phyloP scores from a whole-genome alignment of 2,329 filamentous ascomycete genomes.

The Intubia oerlemansii region DNA sequence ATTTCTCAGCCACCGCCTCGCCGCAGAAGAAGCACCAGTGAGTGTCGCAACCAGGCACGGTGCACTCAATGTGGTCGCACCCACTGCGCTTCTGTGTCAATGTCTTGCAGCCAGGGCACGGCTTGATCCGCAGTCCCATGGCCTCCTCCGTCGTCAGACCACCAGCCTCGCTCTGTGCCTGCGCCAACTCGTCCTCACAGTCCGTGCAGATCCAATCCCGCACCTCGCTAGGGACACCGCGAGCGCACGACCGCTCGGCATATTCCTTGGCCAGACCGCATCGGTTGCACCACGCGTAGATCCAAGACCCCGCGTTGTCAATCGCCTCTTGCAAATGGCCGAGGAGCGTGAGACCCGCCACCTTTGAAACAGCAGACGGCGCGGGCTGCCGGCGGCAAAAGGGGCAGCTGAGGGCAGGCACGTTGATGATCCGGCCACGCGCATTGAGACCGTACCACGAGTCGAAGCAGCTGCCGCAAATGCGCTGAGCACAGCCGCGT shows the following conservation, averaged over 20 bases:
- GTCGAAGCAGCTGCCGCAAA: constrained; percentile 19
- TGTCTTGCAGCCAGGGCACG: constrained; percentile 19
- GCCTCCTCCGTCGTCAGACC: too few species aligned
- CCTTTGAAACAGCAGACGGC: constrained; percentile 14
- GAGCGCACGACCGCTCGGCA: constrained; percentile 21
- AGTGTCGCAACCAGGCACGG: constrained; percentile 12
- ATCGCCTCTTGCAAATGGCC: constrained; percentile 18
- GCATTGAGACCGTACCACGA: constrained; percentile 25
- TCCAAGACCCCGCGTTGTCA: constrained; percentile 18
- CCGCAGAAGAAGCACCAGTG: constrained; percentile 27
- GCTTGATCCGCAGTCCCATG: background rate
- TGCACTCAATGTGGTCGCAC: constrained; percentile 25
- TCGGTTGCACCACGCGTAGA: constrained; percentile 25
- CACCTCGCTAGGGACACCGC: constrained; percentile 17
- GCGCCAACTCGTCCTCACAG: constrained; percentile 14
- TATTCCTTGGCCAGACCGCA: constrained; percentile 21
- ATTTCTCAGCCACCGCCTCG: background rate
- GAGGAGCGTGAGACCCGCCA: too few species aligned
- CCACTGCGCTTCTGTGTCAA: constrained; percentile 21
- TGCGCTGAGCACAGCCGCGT: constrained; percentile 19
- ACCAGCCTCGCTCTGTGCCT: too few species aligned
- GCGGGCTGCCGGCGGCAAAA: constrained; percentile 25
- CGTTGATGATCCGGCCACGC: constrained; percentile 21
- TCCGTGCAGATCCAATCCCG: constrained; percentile 19
- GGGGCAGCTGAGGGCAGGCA: constrained; percentile 24